Base-by-base conservation (phyloP, 1,139 yeast species). In the Candida freyschussii region DNA sequence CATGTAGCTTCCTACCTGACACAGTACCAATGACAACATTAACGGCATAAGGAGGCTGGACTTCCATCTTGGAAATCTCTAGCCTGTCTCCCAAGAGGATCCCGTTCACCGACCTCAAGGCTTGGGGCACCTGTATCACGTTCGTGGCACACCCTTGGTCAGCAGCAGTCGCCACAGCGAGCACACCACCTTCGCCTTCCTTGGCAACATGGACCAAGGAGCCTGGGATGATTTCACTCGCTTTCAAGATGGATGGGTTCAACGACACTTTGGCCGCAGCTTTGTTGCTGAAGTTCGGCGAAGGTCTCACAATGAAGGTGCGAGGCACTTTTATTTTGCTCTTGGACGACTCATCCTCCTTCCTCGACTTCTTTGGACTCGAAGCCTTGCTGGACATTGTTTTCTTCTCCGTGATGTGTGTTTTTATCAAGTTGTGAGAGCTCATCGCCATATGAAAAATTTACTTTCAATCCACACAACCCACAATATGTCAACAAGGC, bases 81-180 rank as follows among this genome's bases (percentile, higher is more conserved):
- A 84, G 60, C 37, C 95, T 60, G 47, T 86, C 95, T 18, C 96
- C 96, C 9, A 82, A 61, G 7, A 82, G 54, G 5, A 82, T 50
- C 8, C 80, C 83, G 2, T 74, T 70, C 14, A 78, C 60, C 3
- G 61, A 54, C 39, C 93, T 60, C 27, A 75, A 54, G 5, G 63
- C 47, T 1, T 59, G 43, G 2, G 86, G 69, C 2, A 85, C 45
- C 28, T 68, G 65, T 2, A 82, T 56, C 5, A 80, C 75, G 44
- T 78, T 75, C n/a, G 55, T 46, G 13, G 72, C 79, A 22, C 56
- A 65, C 8, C 59, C 51, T 9, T 62, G 56, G 5, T 62, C 69
- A 1, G 67, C 69, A 3, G 62, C 50, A 29, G 49, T 47, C 24
- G 65, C 65, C 3, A 69, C 53, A 3, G 69, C 67, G 3, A 72